These are phyloP conservation scores for Arabis hirsuta DNA, from an alignment of 345 rosid genomes.

Conservation along the genomic window DNA sequence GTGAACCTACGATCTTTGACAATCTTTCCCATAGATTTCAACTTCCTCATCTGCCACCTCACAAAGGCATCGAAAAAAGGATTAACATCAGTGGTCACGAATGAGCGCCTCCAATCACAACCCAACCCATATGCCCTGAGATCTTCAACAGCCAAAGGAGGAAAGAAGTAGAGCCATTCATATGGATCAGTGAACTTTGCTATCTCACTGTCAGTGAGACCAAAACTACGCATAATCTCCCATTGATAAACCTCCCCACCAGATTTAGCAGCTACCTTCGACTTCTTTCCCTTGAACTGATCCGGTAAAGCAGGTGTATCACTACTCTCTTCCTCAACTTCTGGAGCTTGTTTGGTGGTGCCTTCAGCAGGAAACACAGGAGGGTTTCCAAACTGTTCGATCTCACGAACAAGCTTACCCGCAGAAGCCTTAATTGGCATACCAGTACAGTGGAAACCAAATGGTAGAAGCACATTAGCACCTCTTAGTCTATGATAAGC, in stretches of 20 bases:
- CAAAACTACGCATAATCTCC: slow-evolving; percentile 97
- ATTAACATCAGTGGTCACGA: slow-evolving; percentile 82
- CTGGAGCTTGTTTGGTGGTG: slow-evolving; percentile 30
- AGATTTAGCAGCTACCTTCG: slow-evolving; percentile 84
- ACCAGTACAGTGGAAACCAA: slow-evolving; percentile 94
- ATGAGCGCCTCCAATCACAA: slow-evolving; percentile 93
- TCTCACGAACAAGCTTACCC: slow-evolving; percentile 82
- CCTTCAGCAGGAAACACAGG: slow-evolving; percentile 59
- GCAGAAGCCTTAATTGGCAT: slow-evolving; percentile 99
- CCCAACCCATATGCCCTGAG: slow-evolving; percentile 89
- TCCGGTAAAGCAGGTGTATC: slow-evolving; percentile 47
- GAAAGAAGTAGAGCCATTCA: slow-evolving; percentile 79
- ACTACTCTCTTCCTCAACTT: slow-evolving; percentile 47
- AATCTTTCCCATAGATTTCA: slow-evolving; percentile 86
- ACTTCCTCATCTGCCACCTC: slow-evolving; percentile 90
- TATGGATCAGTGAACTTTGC: slow-evolving; percentile 71
- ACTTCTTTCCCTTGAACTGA: slow-evolving; percentile 84
- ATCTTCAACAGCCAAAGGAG: slow-evolving; percentile 74
- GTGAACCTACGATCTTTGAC: slow-evolving; percentile 84
- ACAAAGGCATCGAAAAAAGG: slow-evolving; percentile 82
- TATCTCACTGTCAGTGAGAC: slow-evolving; percentile 73
- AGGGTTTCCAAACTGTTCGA: slow-evolving; percentile 72
- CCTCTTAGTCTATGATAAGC: slow-evolving; percentile 89
- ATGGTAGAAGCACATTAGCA: slow-evolving; percentile 82
- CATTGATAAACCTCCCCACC: slow-evolving; percentile 82